phyloP scores from a whole-genome alignment of 2,329 filamentous ascomycete genomes.

The Colletotrichum shisoi region DNA sequence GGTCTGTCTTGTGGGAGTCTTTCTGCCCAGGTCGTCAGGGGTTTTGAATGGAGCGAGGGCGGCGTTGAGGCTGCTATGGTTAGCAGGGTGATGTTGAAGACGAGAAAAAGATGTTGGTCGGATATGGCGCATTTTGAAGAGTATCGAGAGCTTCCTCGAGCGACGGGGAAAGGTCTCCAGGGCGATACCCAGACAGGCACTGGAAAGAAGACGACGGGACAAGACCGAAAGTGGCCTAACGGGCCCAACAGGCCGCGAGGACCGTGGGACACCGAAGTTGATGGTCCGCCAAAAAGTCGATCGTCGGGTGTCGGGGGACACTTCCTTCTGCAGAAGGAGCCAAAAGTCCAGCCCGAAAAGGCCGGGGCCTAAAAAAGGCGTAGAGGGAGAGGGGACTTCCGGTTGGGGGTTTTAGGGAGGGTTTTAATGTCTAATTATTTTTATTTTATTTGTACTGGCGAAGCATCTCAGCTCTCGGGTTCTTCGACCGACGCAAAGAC shows the following conservation, averaged over 20 bases:
- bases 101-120: neutral
- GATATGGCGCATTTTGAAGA: neutral
- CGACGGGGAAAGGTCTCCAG: neutral
- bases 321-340: slow-evolving; percentile 25
- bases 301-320: slow-evolving; percentile 12
- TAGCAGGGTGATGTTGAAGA: neutral
- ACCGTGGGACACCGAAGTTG: slow-evolving; percentile 9
- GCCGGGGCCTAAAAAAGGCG: too few relatives aligned
- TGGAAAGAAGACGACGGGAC: neutral
- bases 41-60: neutral
- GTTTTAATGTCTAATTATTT: neutral
- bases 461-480: slow-evolving; percentile 16
- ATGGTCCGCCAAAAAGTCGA: slow-evolving; percentile 31
- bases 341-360: neutral
- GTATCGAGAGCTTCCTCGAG: neutral
- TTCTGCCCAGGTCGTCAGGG: neutral
- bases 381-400: neutral
- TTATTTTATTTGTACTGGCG: too few relatives aligned
- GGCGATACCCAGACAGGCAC: neutral
- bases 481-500: neutral
- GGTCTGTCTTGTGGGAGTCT: neutral
- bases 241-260: neutral
- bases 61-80: neutral
- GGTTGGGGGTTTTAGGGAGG: too few relatives aligned
- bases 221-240: neutral